Evolutionary conservation across 345 rosid genomes (phyloP).

Genomic region (Litchi chinensis): DNA sequence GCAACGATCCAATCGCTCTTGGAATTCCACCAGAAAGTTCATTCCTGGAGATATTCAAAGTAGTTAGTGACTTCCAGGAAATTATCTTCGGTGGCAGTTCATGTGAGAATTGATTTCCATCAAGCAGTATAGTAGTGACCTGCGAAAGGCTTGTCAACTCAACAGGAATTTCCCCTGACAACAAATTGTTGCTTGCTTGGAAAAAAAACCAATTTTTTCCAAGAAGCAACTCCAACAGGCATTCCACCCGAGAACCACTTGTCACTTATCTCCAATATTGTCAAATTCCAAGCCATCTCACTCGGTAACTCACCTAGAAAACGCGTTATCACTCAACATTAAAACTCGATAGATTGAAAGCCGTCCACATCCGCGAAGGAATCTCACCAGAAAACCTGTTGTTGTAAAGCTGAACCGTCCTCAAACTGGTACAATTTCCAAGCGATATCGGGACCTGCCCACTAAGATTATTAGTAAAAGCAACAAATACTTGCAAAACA

Average conservation of each 20-base stretch:
- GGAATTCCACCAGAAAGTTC: conserved; percentile 73
- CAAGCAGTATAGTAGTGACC: conserved; percentile 48
- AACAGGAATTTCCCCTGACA: conserved; percentile 63
- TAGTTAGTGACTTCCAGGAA: conserved; percentile 62
- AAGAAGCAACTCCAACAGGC: conserved; percentile 49
- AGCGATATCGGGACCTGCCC: conserved; percentile 72
- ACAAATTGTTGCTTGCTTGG: conserved; percentile 64
- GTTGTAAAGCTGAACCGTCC: conserved; percentile 58
- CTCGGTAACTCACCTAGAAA: conserved; percentile 75
- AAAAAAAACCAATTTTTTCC: conserved; percentile 59
- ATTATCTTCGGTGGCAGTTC: conserved; percentile 57
- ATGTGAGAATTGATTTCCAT: conserved; percentile 65
- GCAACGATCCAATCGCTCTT: conserved; percentile 57
- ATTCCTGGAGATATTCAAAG: conserved; percentile 62
- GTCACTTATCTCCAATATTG: conserved; percentile 68
- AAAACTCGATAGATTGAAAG: conserved; percentile 47
- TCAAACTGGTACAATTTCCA: conserved; percentile 56
- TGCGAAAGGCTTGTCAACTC: conserved; percentile 59
- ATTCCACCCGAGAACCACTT: conserved; percentile 76
- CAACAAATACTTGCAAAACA: conserved; percentile 60
- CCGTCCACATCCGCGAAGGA: conserved; percentile 72
- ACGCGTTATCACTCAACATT: conserved; percentile 58
- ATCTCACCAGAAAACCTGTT: conserved; percentile 80
- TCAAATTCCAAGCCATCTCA: conserved; percentile 58
- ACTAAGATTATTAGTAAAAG: conserved; percentile 56